A percentile compares a stretch with the other conserved stretches of the same genome.
These are phyloP conservation scores for Russula sp. DNA, from an alignment of 768 basidiomycete species.

Conservation along the genomic window DNA sequence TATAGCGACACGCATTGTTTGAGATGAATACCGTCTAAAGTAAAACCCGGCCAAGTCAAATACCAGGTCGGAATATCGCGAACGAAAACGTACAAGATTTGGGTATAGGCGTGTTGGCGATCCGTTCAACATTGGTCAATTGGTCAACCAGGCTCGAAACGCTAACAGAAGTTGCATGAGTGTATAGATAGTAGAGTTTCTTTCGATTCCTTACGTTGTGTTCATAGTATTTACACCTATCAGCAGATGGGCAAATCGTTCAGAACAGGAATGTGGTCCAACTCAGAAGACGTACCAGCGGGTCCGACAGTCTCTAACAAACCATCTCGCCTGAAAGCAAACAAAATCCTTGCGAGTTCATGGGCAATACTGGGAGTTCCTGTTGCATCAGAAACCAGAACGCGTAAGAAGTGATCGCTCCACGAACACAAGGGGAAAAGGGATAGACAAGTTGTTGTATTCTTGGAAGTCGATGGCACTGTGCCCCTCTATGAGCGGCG, in stretches of 20 bases:
- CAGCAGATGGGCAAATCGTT: slow-evolving; percentile 10
- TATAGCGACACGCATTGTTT: slow-evolving; percentile 96
- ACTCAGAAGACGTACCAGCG: slow-evolving; percentile 51
- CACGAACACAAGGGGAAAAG: slow-evolving; percentile 74
- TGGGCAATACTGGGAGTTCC: slow-evolving; percentile 64
- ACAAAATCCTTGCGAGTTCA: slow-evolving; percentile 67
- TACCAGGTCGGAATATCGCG: slow-evolving; percentile 5
- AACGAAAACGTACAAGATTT: slow-evolving; percentile 53
- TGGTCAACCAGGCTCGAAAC: slow-evolving; percentile 82
- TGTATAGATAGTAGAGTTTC: slow-evolving; percentile 10
- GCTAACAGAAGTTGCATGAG: slow-evolving; percentile 38
- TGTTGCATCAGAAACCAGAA: slow-evolving; percentile 5
- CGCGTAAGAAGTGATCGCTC: slow-evolving; percentile 32
- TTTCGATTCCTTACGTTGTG: slow-evolving; percentile 46
- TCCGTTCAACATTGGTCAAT: slow-evolving; percentile 83
- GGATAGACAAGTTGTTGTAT: slow-evolving; percentile 49
- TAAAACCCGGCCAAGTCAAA: slow-evolving; percentile 13
- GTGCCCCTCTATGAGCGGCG: slow-evolving; percentile 62
- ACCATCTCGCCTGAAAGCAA: slow-evolving; percentile 74
- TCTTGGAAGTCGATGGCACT: slow-evolving; percentile 59
- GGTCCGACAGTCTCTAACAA: slow-evolving; percentile 88
- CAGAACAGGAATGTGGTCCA: neutral
- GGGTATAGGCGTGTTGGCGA: slow-evolving; percentile 84
- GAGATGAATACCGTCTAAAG: slow-evolving; percentile 77
- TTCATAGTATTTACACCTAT: slow-evolving; percentile 76